Conservation (phyloP, 2,329 filamentous ascomycete genomes). For the Aspergillus pseudoviridinutans region DNA sequence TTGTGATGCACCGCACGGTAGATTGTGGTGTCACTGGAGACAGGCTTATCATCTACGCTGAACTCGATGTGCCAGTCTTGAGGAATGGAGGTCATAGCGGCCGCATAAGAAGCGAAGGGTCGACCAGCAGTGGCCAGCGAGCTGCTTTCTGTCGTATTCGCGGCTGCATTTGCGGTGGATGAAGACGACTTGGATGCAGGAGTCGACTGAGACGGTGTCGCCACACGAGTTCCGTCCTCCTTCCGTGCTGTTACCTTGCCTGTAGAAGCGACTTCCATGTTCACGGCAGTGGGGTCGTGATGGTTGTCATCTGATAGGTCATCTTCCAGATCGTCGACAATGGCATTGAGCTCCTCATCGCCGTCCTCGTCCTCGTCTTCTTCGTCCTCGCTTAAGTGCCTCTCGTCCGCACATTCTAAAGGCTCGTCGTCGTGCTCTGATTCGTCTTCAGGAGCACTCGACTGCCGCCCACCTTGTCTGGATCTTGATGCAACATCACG, state of each 20-base stretch:
- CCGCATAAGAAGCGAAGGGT: conserved; percentile 72
- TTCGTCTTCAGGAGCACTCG: conserved; percentile 51
- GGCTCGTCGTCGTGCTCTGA: conserved; percentile 61
- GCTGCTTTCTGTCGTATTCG: conserved; percentile 22
- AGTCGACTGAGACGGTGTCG: conserved; percentile 68
- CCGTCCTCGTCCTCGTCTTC: conserved; percentile 58
- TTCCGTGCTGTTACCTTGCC: conserved; percentile 88
- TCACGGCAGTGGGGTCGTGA: conserved; percentile 83
- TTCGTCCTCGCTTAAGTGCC: conserved; percentile 68
- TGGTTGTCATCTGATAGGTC: conserved; percentile 71
- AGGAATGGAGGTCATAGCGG: conserved; percentile 72
- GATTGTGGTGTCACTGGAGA: conserved; percentile 89
- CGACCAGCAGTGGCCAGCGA: conserved; percentile 54
- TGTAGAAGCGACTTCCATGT: conserved; percentile 79
- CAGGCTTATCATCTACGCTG: conserved; percentile 74
- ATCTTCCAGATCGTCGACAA: conserved; percentile 87
- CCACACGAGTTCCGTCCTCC: conserved; percentile 82
- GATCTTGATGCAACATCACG: conserved; percentile 42
- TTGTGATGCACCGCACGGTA: conserved; percentile 86
- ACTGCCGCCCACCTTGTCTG: conserved; percentile 62
- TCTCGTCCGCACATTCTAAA: conserved; percentile 90
- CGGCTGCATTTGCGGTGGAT: conserved; percentile 21
- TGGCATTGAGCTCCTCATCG: conserved; percentile 67
- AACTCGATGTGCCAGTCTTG: conserved; percentile 99
- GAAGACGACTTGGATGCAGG: conserved; percentile 44